A percentile compares a stretch with the other conserved stretches of the same genome.
Evolutionary conservation across 2,329 filamentous ascomycete genomes (phyloP).

Genomic region (Diplodia corticola): DNA sequence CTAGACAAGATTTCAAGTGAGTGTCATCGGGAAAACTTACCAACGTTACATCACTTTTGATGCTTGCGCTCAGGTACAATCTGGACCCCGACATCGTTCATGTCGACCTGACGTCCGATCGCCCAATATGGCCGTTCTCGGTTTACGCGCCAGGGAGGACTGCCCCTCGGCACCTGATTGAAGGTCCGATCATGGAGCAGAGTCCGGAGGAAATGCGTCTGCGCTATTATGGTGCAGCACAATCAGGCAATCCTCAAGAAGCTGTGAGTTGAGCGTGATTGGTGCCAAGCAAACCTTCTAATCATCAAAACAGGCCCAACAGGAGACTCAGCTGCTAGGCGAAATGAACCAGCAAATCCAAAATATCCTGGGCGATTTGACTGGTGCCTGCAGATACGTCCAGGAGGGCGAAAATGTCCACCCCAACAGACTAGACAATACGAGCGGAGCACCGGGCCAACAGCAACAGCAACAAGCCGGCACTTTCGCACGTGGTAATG

Average conservation of each 20-base stretch:
- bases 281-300: background rate
- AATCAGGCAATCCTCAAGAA: conserved; percentile 59
- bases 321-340: conserved; percentile 23
- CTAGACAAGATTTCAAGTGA: conserved; percentile 15
- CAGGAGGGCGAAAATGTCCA: conserved; percentile 39
- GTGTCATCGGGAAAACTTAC: background rate
- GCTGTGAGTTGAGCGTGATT: conserved; percentile 45
- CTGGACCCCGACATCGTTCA: conserved; percentile 34
- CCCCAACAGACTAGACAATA: conserved; percentile 30
- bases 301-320: background rate
- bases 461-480: background rate
- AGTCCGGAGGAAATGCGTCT: conserved; percentile 85
- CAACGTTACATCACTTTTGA: too few relatives aligned
- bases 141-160: conserved; percentile 77
- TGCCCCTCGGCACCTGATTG: conserved; percentile 80
- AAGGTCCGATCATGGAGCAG: conserved; percentile 74
- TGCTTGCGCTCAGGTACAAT: background rate
- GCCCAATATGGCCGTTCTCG: conserved; percentile 83
- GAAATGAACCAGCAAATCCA: conserved; percentile 62
- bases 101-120: conserved; percentile 66
- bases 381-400: conserved; percentile 58
- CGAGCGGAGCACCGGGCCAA: background rate
- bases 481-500: background rate
- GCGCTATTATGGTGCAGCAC: conserved; percentile 65
- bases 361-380: conserved; percentile 65